Conservation (phyloP, 2,329 filamentous ascomycete species). For the Aurifilum marmelostoma region DNA sequence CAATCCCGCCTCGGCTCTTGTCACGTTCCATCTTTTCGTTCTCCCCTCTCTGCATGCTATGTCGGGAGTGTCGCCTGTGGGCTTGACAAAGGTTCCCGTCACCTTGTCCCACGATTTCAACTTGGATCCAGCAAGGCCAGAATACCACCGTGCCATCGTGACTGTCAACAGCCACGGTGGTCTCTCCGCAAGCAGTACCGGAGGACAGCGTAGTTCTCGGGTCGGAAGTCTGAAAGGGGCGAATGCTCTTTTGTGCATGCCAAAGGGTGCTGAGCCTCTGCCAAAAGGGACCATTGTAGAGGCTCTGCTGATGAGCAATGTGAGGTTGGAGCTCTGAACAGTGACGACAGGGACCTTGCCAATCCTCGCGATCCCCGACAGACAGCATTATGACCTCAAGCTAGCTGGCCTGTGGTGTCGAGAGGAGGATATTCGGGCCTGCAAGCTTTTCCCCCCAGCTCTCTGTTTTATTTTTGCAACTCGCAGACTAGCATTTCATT, state of each 20-base stretch:
- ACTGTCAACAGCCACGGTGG: constrained; percentile 66
- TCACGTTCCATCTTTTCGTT: constrained; percentile 93
- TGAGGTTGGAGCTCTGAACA: constrained; percentile 37
- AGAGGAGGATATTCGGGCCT: neutral
- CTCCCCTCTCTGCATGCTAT: constrained; percentile 81
- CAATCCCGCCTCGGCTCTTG: constrained; percentile 90
- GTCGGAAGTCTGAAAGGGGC: constrained; percentile 88
- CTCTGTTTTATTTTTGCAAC: neutral
- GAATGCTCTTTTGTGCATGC: constrained; percentile 82
- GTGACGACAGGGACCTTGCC: neutral
- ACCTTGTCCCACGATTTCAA: constrained; percentile 71
- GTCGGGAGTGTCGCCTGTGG: constrained; percentile 67
- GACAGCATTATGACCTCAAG: neutral
- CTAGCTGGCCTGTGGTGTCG: neutral
- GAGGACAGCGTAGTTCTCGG: constrained; percentile 84
- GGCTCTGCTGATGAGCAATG: constrained; percentile 74
- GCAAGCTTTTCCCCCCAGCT: neutral
- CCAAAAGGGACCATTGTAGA: constrained; percentile 72
- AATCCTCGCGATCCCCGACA: neutral
- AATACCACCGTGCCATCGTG: constrained; percentile 88
- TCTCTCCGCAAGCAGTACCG: constrained; percentile 79
- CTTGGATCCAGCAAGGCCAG: constrained; percentile 74
- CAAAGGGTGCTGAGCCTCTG: constrained; percentile 64
- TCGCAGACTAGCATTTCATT: neutral
- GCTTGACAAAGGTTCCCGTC: constrained; percentile 74